Conservation (phyloP, 495 filamentous ascomycete species). For the Elasticomyces elasticus region DNA sequence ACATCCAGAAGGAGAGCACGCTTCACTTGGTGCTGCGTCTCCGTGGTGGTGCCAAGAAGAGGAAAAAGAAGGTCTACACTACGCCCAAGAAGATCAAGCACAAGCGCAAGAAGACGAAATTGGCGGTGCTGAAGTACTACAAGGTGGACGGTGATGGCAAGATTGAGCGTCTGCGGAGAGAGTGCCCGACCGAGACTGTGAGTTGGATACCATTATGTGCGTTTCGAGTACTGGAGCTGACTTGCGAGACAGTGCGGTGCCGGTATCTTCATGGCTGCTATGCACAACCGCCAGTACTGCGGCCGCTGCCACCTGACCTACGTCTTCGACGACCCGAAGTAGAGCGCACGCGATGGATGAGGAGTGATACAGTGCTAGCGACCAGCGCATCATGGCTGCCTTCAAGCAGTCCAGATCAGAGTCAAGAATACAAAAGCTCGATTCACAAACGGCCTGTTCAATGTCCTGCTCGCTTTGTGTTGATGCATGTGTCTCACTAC, state of each 20-base stretch:
- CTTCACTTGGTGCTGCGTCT: slow-evolving; percentile 97
- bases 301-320: slow-evolving; percentile 99
- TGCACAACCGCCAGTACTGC: slow-evolving; percentile 99
- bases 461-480: too few relatives aligned
- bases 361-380: background rate
- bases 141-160: slow-evolving; percentile 99
- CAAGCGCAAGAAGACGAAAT: slow-evolving; percentile 99
- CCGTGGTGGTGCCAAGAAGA: slow-evolving; percentile 96
- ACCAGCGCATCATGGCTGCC: background rate
- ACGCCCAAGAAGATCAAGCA: slow-evolving; percentile 99
- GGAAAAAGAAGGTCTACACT: slow-evolving; percentile 99
- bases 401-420: background rate
- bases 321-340: slow-evolving; percentile 74
- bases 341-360: background rate
- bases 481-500: too few relatives aligned
- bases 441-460: too few relatives aligned
- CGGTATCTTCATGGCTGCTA: slow-evolving; percentile 99
- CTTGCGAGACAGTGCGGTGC: slow-evolving; percentile 68
- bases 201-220: slow-evolving; percentile 41
- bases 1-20: slow-evolving; percentile 99
- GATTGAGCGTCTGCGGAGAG: slow-evolving; percentile 97
- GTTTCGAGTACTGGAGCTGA: slow-evolving; percentile 17
- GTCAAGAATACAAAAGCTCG: background rate
- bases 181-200: slow-evolving; percentile 72
- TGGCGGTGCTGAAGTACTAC: slow-evolving; percentile 99